Evolutionary conservation across 2,329 filamentous ascomycete species (phyloP), one percentile per base, ranked within the genome.

Genomic region (Clonostachys sp.): DNA sequence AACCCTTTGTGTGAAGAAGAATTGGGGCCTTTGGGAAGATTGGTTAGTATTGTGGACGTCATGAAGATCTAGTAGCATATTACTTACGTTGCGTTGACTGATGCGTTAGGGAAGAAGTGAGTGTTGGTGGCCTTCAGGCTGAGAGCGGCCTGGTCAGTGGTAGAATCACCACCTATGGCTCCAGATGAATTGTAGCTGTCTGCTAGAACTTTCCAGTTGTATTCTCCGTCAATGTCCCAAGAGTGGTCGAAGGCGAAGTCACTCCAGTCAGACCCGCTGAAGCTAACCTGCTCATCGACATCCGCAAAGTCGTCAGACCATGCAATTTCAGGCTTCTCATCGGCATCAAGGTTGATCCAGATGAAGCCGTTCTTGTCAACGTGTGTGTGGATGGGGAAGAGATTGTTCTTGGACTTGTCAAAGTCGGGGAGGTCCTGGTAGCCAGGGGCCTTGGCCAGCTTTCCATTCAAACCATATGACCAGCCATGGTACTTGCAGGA

Each of bases 1-100:
- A 61, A 84, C 83, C 48, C 80, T 71, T 58, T 84, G 80, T 47
- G 83, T 75, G 68, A 82, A 81, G 64, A 85, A 77, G 62, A 84
- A 84, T 62, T 84, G 70, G n/a, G 77, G 73, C 13, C 75, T 78
- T n/a, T 38, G 34, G 44, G 12, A 17, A 41, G 4, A 41, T 40
- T 24, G 5, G 6, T 42, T 13, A 40, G 44, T 35, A 38, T 14
- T 38, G 40, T 43, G 12, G 45, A 47, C 17, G 39, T 38, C 40
- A 47, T 47, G 45, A 47, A 39, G 33, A 38, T 43, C 2, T 30
- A 3, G 10, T 8, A 30, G 24, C 10, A 30, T 4, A 30, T 10
- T n/a, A 63, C 73, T 70, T 63, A 75, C 73, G 71, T 68, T 41
- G 76, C 63, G 53, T 73, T 76, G 56, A 72, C 71, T 5, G 73